Percentiles rank a stretch among this genome's conserved stretches.
Evolutionary conservation across 139 green algal species (phyloP).

Genomic region (Zygnema circumcarinatum): DNA sequence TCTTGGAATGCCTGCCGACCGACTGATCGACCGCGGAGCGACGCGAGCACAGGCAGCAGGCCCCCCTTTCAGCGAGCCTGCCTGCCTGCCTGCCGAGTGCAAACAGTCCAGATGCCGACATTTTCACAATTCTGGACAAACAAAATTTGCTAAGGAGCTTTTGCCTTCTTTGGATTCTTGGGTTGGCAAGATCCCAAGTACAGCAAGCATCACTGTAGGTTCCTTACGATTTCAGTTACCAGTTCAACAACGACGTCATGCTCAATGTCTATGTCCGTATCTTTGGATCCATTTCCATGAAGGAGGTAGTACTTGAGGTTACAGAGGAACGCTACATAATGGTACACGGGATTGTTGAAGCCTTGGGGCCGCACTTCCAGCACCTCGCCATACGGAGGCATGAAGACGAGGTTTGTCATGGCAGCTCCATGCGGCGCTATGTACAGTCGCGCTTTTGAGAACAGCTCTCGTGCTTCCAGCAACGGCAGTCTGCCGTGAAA

Average conservation of each 20-base stretch:
- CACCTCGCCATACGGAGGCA: conserved; percentile 3
- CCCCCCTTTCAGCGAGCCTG: too few relatives aligned
- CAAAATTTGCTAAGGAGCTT: too few relatives aligned
- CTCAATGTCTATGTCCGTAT: neutral
- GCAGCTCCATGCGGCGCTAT: conserved; percentile 6
- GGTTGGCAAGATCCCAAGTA: too few relatives aligned
- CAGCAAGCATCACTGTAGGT: too few relatives aligned
- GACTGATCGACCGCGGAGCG: too few relatives aligned
- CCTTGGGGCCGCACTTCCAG: conserved; percentile 11
- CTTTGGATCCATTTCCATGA: neutral
- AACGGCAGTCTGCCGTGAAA: neutral
- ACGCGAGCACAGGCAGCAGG: too few relatives aligned
- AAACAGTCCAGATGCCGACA: too few relatives aligned
- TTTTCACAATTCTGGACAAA: too few relatives aligned
- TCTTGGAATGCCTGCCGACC: too few relatives aligned
- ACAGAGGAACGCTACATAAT: neutral
- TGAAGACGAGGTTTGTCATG: conserved; percentile 15
- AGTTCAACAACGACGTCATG: neutral
- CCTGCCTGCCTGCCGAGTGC: too few relatives aligned
- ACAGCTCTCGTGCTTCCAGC: neutral
- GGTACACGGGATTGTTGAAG: conserved; percentile 8
- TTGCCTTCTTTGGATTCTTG: too few relatives aligned
- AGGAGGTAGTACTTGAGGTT: conserved; percentile 12
- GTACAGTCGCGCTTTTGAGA: conserved; percentile 10
- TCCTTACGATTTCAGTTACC: neutral